Conservation (phyloP, 306 rosid species). For the Trifolium repens region DNA sequence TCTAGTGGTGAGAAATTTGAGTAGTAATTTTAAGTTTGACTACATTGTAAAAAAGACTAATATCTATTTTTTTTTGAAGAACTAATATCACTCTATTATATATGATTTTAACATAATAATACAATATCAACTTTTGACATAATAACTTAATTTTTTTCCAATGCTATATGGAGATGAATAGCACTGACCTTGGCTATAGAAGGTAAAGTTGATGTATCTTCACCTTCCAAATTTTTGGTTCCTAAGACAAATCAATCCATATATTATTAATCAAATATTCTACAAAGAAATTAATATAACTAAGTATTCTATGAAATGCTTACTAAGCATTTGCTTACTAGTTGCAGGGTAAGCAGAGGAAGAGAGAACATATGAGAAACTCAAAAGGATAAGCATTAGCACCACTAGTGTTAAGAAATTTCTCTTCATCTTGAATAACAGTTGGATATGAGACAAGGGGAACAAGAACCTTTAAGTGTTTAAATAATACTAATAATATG, state of each 20-base stretch:
- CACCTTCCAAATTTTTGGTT: constrained; percentile 36
- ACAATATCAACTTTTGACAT: background rate
- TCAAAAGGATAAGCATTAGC: constrained; percentile 23
- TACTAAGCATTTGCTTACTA: constrained; percentile 44
- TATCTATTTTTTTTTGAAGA: too few relatives aligned
- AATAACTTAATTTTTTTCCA: background rate
- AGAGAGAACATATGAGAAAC: constrained; percentile 36
- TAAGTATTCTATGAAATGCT: constrained; percentile 6
- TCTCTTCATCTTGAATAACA: constrained; percentile 41
- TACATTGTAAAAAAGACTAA: too few relatives aligned
- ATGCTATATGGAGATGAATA: background rate
- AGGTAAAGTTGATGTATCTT: constrained; percentile 29
- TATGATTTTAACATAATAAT: too few relatives aligned
- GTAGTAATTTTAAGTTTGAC: too few relatives aligned
- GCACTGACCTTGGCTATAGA: constrained; percentile 45
- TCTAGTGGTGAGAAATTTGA: too few relatives aligned
- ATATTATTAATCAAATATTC: background rate
- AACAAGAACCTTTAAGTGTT: constrained; percentile 16
- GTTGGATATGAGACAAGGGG: constrained; percentile 30
- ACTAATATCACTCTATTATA: too few relatives aligned
- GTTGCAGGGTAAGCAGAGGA: constrained; percentile 45
- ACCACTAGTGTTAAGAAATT: constrained; percentile 4
- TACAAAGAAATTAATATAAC: background rate
- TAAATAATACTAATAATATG: constrained; percentile 30
- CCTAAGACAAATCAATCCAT: constrained; percentile 37